phyloP scores from a whole-genome alignment of 805 yeast species.

The Yamadazyma insecticola region DNA sequence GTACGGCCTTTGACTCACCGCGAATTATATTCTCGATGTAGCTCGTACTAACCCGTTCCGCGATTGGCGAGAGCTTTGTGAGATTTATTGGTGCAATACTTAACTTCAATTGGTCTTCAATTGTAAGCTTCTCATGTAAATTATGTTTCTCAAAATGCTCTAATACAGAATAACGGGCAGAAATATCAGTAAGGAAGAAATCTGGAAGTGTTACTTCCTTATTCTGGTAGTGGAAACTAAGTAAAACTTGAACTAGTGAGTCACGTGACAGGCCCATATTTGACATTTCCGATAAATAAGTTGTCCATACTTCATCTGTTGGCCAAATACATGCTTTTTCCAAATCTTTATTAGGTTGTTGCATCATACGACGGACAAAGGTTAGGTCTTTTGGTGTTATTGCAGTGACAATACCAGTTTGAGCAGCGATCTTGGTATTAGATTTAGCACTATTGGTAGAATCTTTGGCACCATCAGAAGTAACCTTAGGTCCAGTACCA shows the following conservation, averaged over 20 bases:
- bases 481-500: no score
- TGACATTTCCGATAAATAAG: constrained; percentile 59
- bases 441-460: no score
- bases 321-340: constrained; percentile 76
- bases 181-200: constrained; percentile 8
- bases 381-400: constrained; percentile 39
- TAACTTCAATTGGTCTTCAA: constrained; percentile 54
- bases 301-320: constrained; percentile 62
- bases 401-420: constrained; percentile 52
- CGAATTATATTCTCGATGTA: constrained; percentile 51
- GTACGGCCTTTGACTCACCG: constrained; percentile 49
- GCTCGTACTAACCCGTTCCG: constrained; percentile 40
- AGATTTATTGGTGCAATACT: constrained; percentile 58
- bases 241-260: no score
- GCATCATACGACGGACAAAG: constrained; percentile 44
- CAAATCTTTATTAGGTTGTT: constrained; percentile 48
- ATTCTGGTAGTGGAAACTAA: no score
- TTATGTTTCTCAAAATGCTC: constrained; percentile 36
- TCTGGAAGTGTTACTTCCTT: constrained; percentile 5
- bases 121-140: constrained; percentile 25
- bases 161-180: constrained; percentile 5
- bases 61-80: constrained; percentile 26
- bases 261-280: no score
- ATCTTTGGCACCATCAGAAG: constrained; percentile 24
- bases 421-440: no score